Base-by-base conservation (phyloP, 2,329 filamentous ascomycete species). In the Sclerotinia subarctica region DNA sequence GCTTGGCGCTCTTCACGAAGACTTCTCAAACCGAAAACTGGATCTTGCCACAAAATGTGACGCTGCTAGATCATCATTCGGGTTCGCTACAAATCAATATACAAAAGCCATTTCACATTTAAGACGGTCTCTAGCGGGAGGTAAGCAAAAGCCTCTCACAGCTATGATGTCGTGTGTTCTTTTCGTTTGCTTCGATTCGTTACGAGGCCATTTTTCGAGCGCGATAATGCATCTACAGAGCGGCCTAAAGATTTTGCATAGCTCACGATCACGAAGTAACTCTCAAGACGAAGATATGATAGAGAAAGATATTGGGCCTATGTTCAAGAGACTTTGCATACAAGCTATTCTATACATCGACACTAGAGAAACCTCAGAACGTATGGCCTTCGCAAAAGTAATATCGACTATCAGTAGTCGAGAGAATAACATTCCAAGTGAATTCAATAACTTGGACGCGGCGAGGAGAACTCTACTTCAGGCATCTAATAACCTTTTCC, bases 331-430 rank as follows among this genome's bases (percentile, higher is more conserved):
- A 68, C 69, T 76, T 13, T 72, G 70, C 29, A 66, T 74, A 11
- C 74, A 76, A 62, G 70, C 74, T n/a, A 73, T 76, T 47, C 26
- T 77, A 17, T 76, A 74, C 47, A 68, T 76, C 24, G 75, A 76
- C 57, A 75, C 74, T 3, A 70, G 70, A 49, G 53, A 57, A 46
- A 64, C 57, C 3, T n/a, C 69, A 38, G 70, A 74, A 26, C 62
- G 72, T 47, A 63, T 58, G 32, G 59, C 46, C n/a, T 71, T 75
- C 58, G 72, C 72, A 24, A 67, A 26, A 35, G 56, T 71, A 29
- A 63, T 76, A n/a, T 66, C 57, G 5, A 51, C 67, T 57, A 62
- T 72, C 15, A 72, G 69, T 59, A 53, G 49, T 24, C 56, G 51
- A 60, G 64, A 69, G 26, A 51, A 66, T 51, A 44, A 24, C 6